Evolutionary conservation across 2,329 filamentous ascomycete species (phyloP).

Genomic region (Venturiaceae sp.): DNA sequence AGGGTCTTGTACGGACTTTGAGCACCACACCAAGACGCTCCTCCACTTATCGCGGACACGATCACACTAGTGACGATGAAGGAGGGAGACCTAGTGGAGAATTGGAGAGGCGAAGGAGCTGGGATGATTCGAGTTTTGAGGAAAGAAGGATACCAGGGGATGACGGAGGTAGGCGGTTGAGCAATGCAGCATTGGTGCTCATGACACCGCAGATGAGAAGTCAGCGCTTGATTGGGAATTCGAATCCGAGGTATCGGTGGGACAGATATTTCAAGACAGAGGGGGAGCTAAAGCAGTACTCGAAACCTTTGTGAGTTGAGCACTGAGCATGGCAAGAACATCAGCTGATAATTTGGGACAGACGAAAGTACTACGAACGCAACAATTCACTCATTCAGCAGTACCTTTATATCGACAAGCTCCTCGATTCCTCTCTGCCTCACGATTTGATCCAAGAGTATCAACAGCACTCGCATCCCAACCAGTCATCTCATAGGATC

Average conservation of each 20-base stretch:
- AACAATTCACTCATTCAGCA: constrained; percentile 84
- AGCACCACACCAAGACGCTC: neutral
- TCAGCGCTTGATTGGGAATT: constrained; percentile 80
- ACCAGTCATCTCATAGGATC: neutral
- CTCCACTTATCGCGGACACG: neutral
- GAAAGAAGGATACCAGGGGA: neutral
- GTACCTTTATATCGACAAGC: constrained; percentile 84
- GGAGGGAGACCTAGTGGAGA: neutral
- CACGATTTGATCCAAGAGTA: constrained; percentile 90
- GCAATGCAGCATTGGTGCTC: constrained; percentile 30
- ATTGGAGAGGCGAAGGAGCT: neutral
- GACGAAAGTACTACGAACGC: constrained; percentile 76
- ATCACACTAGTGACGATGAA: neutral
- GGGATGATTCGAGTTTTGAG: neutral
- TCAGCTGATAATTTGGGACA: constrained; percentile 20
- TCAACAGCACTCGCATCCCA: constrained; percentile 35
- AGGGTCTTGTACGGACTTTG: constrained; percentile 10
- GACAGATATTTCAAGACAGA: constrained; percentile 78
- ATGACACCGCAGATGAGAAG: constrained; percentile 62
- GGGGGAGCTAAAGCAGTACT: constrained; percentile 61
- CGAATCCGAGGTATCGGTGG: constrained; percentile 78
- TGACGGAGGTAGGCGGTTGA: constrained; percentile 24
- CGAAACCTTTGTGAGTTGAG: constrained; percentile 56
- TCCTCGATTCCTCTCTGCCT: constrained; percentile 86
- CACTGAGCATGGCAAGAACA: neutral